Conservation (phyloP, 2,329 filamentous ascomycete species). For the Calonectria henricotiae region DNA sequence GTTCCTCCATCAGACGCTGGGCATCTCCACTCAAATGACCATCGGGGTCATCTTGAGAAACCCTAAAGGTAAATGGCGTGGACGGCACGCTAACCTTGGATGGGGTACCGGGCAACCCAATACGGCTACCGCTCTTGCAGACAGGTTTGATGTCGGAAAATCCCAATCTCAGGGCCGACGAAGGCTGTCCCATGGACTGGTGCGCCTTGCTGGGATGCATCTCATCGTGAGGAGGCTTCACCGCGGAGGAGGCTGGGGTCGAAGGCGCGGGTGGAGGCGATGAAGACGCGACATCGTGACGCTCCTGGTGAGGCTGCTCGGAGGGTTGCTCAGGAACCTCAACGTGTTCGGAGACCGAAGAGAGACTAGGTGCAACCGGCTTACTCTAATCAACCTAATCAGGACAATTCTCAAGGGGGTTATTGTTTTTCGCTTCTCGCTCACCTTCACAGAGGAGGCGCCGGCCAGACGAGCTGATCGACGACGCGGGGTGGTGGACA, state of each 20-base stretch:
- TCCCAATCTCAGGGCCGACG: constrained; percentile 86
- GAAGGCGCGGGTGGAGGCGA: constrained; percentile 58
- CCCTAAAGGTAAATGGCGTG: constrained; percentile 79
- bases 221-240: constrained; percentile 82
- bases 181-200: constrained; percentile 81
- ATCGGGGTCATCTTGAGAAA: constrained; percentile 70
- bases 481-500: constrained; percentile 63
- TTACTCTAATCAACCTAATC: constrained; percentile 50
- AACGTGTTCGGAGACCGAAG: constrained; percentile 64
- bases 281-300: constrained; percentile 56
- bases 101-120: constrained; percentile 72
- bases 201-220: constrained; percentile 94
- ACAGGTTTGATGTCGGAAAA: constrained; percentile 83
- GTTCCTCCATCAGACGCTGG: constrained; percentile 75
- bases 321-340: constrained; percentile 57
- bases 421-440: constrained; percentile 25
- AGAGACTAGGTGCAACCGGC: constrained; percentile 55
- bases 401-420: constrained; percentile 36
- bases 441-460: constrained; percentile 58
- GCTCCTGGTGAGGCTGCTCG: constrained; percentile 50
- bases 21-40: constrained; percentile 75
- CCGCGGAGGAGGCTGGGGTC: constrained; percentile 78
- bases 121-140: constrained; percentile 63
- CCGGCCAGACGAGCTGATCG: constrained; percentile 64
- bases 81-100: constrained; percentile 72